Evolutionary conservation across 176 grass and related monocot genomes (phyloP).

Genomic region (Avena insularis): DNA sequence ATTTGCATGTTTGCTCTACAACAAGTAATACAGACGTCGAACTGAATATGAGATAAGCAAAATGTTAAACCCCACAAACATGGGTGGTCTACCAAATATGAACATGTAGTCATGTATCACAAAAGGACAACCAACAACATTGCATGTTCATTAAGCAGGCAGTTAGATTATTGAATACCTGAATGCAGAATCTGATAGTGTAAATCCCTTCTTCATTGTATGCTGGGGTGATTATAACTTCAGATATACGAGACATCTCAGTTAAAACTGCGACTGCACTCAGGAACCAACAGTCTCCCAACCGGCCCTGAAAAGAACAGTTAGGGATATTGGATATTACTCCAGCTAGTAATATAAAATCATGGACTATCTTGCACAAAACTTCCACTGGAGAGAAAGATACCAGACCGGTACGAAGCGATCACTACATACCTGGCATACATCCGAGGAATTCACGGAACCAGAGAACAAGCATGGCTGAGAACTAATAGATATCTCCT

Average conservation of each 20-base stretch:
- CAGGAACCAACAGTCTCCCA: conserved; percentile 99
- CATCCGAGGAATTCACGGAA: conserved; percentile 92
- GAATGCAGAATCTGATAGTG: conserved; percentile 96
- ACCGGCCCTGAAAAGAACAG: conserved; percentile 74
- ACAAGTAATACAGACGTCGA: neutral
- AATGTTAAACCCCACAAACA: conserved; percentile 28
- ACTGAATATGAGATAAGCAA: conserved; percentile 11
- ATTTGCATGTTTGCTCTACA: conserved; percentile 29
- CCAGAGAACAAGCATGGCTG: conserved; percentile 96
- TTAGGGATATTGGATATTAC: conserved; percentile 18
- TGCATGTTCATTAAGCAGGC: conserved; percentile 11
- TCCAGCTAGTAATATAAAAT: conserved; percentile 24
- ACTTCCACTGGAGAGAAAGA: neutral
- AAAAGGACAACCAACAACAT: conserved; percentile 34
- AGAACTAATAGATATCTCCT: conserved; percentile 73
- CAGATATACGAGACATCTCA: conserved; percentile 86
- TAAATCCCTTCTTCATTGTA: conserved; percentile 99
- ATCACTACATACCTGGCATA: conserved; percentile 80
- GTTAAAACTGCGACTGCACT: conserved; percentile 97
- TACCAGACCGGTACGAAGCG: neutral
- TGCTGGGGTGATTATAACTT: conserved; percentile 98
- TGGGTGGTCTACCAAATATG: neutral
- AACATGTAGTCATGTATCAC: neutral
- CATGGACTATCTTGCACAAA: conserved; percentile 11
- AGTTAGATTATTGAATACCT: conserved; percentile 59